Conservation (phyloP, 2,329 filamentous ascomycete species). For the Phoma herbarum region DNA sequence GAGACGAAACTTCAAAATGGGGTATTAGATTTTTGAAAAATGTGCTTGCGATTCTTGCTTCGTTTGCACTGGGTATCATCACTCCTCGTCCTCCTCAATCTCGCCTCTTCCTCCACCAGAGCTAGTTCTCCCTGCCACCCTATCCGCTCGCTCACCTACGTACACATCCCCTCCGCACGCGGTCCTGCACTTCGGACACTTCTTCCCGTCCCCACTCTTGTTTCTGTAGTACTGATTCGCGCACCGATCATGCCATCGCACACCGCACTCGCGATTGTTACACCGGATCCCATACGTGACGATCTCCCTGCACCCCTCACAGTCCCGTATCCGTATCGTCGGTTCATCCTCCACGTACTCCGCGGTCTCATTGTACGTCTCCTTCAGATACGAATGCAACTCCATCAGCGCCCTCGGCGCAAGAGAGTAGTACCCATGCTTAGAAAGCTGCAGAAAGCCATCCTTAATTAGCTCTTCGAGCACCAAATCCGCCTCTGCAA, state of each 20-base stretch:
- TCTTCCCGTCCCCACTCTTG: conserved; percentile 26
- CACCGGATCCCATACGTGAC: conserved; percentile 69
- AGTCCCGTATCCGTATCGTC: conserved; percentile 78
- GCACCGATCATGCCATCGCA: conserved; percentile 48
- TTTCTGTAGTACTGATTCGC: conserved; percentile 43
- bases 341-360: conserved; percentile 60
- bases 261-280: conserved; percentile 39
- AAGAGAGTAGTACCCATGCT: conserved; percentile 75
- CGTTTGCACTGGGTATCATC: conserved; percentile 9
- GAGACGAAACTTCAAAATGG: conserved; percentile 7
- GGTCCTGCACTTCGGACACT: conserved; percentile 45
- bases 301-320: conserved; percentile 87
- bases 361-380: conserved; percentile 78
- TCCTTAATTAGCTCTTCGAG: conserved; percentile 76
- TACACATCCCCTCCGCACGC: conserved; percentile 62
- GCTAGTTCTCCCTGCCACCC: conserved; percentile 19
- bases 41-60: not conserved
- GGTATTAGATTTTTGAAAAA: not conserved
- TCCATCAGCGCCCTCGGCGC: conserved; percentile 84
- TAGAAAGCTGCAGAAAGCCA: conserved; percentile 84
- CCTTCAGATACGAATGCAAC: conserved; percentile 82
- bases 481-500: conserved; percentile 78
- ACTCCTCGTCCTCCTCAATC: conserved; percentile 19
- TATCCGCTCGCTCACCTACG: conserved; percentile 47
- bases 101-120: conserved; percentile 16